Evolutionary conservation across 345 rosid genomes (phyloP).

Genomic region (Populus simonii): DNA sequence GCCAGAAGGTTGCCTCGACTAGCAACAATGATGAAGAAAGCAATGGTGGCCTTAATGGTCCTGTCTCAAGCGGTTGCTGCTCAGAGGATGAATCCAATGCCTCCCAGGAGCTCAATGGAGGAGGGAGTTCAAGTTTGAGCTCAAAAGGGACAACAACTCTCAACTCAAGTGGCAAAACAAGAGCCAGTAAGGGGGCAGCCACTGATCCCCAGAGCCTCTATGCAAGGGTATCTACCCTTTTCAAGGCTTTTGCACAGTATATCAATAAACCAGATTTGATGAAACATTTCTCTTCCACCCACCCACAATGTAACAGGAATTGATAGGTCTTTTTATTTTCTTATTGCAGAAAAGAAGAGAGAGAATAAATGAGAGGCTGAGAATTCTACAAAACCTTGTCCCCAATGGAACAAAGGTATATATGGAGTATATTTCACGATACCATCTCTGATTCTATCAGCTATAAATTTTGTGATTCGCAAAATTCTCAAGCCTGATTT

Average conservation of each 20-base stretch:
- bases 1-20: slow-evolving; percentile 22
- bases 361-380: slow-evolving; percentile 75
- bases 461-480: not conserved
- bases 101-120: slow-evolving; percentile 42
- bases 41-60: slow-evolving; percentile 25
- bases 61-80: slow-evolving; percentile 43
- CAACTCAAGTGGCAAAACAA: slow-evolving; percentile 60
- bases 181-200: slow-evolving; percentile 75
- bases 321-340: not conserved
- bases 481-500: slow-evolving; percentile 1
- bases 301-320: not conserved
- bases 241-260: not conserved
- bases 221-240: slow-evolving; percentile 52
- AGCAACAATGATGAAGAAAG: slow-evolving; percentile 38
- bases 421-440: not conserved
- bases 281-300: not conserved
- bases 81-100: slow-evolving; percentile 56
- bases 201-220: slow-evolving; percentile 83
- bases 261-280: not conserved
- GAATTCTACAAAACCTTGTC: slow-evolving; percentile 71
- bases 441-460: not conserved
- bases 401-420: slow-evolving; percentile 89
- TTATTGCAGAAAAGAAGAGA: slow-evolving; percentile 79
- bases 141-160: slow-evolving; percentile 38
- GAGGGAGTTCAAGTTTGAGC: slow-evolving; percentile 31